Evolutionary conservation across 805 yeast species (phyloP).

Genomic region (Groenewaldozyma tartarivorans): DNA sequence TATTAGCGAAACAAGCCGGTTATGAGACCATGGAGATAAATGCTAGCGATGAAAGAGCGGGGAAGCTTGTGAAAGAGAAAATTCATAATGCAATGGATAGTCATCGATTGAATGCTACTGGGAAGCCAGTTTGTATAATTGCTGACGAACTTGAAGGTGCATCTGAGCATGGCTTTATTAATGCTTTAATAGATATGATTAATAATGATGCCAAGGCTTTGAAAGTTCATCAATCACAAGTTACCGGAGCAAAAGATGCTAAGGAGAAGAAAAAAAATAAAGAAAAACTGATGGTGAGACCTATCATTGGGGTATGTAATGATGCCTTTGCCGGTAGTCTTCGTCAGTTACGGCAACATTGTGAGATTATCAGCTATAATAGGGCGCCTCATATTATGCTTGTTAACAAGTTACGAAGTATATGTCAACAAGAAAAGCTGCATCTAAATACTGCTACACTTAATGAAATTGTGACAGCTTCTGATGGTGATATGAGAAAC

Average conservation of each 20-base stretch:
- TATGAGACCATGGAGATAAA: slow-evolving; percentile 76
- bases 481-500: slow-evolving; percentile 79
- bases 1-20: slow-evolving; percentile 73
- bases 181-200: slow-evolving; percentile 46
- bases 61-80: slow-evolving; percentile 44
- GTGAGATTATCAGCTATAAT: slow-evolving; percentile 62
- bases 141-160: slow-evolving; percentile 89
- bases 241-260: slow-evolving; percentile 19
- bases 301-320: slow-evolving; percentile 87
- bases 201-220: slow-evolving; percentile 49
- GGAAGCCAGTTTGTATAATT: slow-evolving; percentile 70
- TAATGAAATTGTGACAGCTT: slow-evolving; percentile 54
- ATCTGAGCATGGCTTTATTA: slow-evolving; percentile 48
- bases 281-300: slow-evolving; percentile 51
- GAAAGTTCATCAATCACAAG: slow-evolving; percentile 19
- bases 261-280: slow-evolving; percentile 28
- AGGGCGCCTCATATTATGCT: slow-evolving; percentile 44
- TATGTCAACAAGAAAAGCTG: slow-evolving; percentile 48
- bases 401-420: slow-evolving; percentile 39
- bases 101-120: slow-evolving; percentile 44
- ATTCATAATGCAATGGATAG: slow-evolving; percentile 55
- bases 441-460: slow-evolving; percentile 40
- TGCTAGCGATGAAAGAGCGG: slow-evolving; percentile 73
- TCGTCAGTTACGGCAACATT: slow-evolving; percentile 60
- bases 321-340: slow-evolving; percentile 69